Evolutionary conservation across 257 asterid genomes (phyloP).

Genomic region (Verbena officinalis): DNA sequence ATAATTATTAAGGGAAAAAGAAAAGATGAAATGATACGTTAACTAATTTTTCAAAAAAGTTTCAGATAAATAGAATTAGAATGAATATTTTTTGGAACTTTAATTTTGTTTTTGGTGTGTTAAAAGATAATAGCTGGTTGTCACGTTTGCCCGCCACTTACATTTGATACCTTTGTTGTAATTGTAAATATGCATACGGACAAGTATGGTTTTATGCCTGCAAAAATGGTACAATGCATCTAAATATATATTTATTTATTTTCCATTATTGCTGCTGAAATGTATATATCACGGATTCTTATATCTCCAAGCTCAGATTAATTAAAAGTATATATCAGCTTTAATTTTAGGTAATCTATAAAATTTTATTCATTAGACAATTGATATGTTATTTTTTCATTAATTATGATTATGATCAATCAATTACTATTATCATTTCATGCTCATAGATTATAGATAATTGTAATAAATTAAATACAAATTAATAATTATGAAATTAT

Average conservation of each 20-base stretch:
- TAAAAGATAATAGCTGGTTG: conserved; percentile 41
- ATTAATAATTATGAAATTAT: too few species aligned
- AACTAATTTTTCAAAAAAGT: background rate
- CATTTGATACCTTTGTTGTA: conserved; percentile 18
- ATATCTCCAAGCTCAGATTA: too few species aligned
- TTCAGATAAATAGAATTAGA: background rate
- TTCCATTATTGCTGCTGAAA: too few species aligned
- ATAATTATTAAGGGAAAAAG: background rate
- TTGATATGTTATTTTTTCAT: too few species aligned
- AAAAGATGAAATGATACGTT: background rate
- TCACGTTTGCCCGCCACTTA: conserved; percentile 56
- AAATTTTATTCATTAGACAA: too few species aligned
- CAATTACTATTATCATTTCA: too few species aligned
- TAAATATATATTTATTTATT: background rate
- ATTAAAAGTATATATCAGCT: too few species aligned
- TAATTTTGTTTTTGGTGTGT: conserved; percentile 30
- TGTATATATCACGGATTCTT: too few species aligned
- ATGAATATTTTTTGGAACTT: conserved; percentile 21
- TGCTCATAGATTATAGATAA: too few species aligned
- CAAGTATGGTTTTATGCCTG: conserved; percentile 35
- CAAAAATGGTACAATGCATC: conserved; percentile 31
- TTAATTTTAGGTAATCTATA: too few species aligned
- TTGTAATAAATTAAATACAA: too few species aligned
- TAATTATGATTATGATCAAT: too few species aligned
- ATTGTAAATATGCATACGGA: conserved; percentile 37